Base-by-base conservation (phyloP, 495 filamentous ascomycete species). In the Hypoxylon crocopeplum region DNA sequence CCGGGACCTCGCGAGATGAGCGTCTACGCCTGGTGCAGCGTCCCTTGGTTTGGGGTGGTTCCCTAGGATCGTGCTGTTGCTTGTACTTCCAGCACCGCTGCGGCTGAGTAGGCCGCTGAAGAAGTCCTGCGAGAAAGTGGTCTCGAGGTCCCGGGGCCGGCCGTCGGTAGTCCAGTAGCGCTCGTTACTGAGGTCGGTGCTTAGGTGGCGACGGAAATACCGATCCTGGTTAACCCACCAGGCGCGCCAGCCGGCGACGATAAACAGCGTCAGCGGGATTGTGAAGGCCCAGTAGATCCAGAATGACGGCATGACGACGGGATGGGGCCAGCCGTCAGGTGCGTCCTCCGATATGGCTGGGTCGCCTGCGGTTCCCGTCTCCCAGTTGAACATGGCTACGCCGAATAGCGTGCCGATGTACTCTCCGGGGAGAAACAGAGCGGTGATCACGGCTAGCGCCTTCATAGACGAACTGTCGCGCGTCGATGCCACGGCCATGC, bases 201-300 rank as follows among this genome's bases (percentile, higher is more conserved):
- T 69, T 3, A 72, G 57, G 39, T 72, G 68, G 5, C 66, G 59
- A 7, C 70, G 66, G 45, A 72, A 72, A 34, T 56, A 67, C 4
- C 70, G 61, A 38, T 72, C 70, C 27, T 72, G 70, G 24, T 64
- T 66, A 2, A 72, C 70, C 70, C 70, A 72, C 70, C 70, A 72
- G 19, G 63, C 66, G 8, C 70, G 70, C 70, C 70, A 72, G 1
- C 6, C 48, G 7, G 59, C 38, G 16, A 72, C 60, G 30, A 72
- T 71, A 12, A 69, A 5, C n/a, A 69, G 21, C 1, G 68, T 72
- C 33, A 72, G 52, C 1, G 70, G 70, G 10, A 72, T 58, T 0
- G 66, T 66, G 30, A 71, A 59, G 12, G 68, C 66, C 66, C 68
- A 72, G 41, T 72, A 72, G 5, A 72, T 69, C 70, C 70, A 72